Base-by-base conservation (phyloP, 495 filamentous ascomycete genomes). In the Neurospora sp. region DNA sequence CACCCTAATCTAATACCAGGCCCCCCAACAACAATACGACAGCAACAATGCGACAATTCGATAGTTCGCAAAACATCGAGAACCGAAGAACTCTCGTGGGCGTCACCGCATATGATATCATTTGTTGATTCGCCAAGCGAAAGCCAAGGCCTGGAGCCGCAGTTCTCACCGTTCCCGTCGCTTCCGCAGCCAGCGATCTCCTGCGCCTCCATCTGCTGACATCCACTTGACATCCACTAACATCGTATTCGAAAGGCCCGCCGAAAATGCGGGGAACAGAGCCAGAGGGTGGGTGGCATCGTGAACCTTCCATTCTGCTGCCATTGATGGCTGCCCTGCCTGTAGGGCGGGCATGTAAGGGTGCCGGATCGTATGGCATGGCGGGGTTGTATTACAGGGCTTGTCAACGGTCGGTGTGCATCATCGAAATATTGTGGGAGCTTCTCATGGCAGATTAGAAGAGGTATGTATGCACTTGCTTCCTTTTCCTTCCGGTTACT, bases 111-210 rank as follows among this genome's bases (percentile, higher is more conserved):
- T 66, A 66, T 66, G 53, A 66, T 66, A 14, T 66, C 27, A 35
- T 61, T 46, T 4, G 12, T 11, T 11, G 12, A 3, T 42, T 42
- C 40, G 40, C 40, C 40, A 42, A 42, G 31, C 31, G 31, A 35
- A 35, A 14, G 48, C 27, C 53, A 61, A 61, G 53, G 6, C 27
- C 2, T 18, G 53, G 53, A 66, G 53, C 53, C 27, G 53, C 53
- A 66, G 53, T 53, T 53, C 53, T 35, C 27, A 66, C 14, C 53
- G 53, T 66, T 35, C 53, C 53, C 6, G 53, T 66, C 16, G 53
- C 53, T 66, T 66, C 53, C 53, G 53, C 53, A 66, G 53, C 53
- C 53, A 16, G 53, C 53, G 53, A 66, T 66, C 27, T 66, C 53
- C 53, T 66, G 53, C 53, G 31, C 53, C 27, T 66, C 53, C 53